Evolutionary conservation across 345 rosid species (phyloP), one percentile per base, ranked within the genome.

Genomic region (Raphanus sativus): DNA sequence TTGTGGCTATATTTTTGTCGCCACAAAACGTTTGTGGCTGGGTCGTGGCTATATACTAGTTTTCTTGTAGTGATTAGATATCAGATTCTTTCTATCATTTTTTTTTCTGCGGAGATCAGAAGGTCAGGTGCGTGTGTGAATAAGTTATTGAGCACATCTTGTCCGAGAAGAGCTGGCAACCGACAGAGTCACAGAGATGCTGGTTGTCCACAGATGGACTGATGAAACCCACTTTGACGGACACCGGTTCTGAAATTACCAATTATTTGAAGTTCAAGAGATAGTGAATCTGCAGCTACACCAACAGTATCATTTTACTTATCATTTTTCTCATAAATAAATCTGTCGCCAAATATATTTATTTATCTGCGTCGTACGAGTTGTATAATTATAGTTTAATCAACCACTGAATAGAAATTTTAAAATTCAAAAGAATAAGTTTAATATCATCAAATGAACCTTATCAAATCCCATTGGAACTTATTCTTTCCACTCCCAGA

Each of bases 141-240:
- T 56, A 60, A 60, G 30, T 29, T 34, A 32, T 26, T 24, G 12
- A 62, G 13, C 56, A 34, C 10, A 33, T 71, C 17, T 59, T 77
- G 92, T 84, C 90, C 34, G 85, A n/a, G 79, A 67, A 75, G 21
- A 84, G 84, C 86, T 85, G 89, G 92, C 86, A 88, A 84, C 88
- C 87, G 92, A 88, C 92, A 88, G 70, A 70, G 69, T 86, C 91
- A 88, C 92, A 88, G 70, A 70, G 69, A 55, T 85, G 90, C 82
- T 82, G 77, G 78, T 25, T 85, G 89, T 85, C 78, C 74, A 36
- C 42, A 0, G 5, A 59, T 65, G 62, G 9, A 64, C 21, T 32
- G 21, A 63, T 72, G 21, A 65, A 65, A 32, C 67, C 30, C 21
- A 65, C 62, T 67, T 30, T 56, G 64, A 45, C 25, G 84, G 84